Percentiles rank a stretch among this genome's conserved stretches.
Conservation (phyloP, 768 basidiomycete species). For the Mycena pura region DNA sequence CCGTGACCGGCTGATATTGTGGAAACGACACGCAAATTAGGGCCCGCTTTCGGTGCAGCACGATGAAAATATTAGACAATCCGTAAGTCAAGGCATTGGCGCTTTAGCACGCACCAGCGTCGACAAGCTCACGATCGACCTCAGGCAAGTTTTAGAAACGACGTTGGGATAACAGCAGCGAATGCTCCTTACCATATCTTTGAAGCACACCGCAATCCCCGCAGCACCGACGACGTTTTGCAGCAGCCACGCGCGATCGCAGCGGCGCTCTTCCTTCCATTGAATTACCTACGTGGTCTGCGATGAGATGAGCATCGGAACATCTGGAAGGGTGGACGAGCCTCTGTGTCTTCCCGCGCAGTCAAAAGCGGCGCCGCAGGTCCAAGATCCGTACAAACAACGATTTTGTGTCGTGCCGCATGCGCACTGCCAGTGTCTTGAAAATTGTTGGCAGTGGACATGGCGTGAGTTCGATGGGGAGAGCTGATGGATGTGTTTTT, state of each 20-base stretch:
- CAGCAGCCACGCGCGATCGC: conserved; percentile 74
- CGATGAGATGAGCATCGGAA: not conserved
- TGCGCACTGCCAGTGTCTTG: too few species aligned
- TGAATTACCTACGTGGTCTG: conserved; percentile 39
- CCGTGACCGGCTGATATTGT: conserved; percentile 95
- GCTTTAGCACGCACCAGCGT: conserved; percentile 48
- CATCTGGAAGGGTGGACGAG: not conserved
- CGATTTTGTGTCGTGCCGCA: conserved; percentile 12
- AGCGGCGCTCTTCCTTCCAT: conserved; percentile 60
- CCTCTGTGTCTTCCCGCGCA: conserved; percentile 10
- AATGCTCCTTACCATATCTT: conserved; percentile 64
- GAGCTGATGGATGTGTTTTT: too few species aligned
- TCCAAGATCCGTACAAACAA: conserved; percentile 26
- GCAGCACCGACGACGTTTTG: conserved; percentile 68
- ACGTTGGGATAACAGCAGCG: not conserved
- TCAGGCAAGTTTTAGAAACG: conserved; percentile 36
- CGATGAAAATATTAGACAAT: not conserved
- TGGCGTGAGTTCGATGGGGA: too few species aligned
- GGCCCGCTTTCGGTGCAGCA: conserved; percentile 75
- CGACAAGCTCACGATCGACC: conserved; percentile 78
- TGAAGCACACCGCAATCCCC: conserved; percentile 71
- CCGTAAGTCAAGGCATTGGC: not conserved
- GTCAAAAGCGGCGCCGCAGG: conserved; percentile 16
- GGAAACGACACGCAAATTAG: conserved; percentile 78
- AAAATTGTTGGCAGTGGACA: too few species aligned